A percentile compares a stretch with the other conserved stretches of the same genome.
Conservation (phyloP, 495 filamentous ascomycete species). For the Talaromyces trachyspermus region DNA sequence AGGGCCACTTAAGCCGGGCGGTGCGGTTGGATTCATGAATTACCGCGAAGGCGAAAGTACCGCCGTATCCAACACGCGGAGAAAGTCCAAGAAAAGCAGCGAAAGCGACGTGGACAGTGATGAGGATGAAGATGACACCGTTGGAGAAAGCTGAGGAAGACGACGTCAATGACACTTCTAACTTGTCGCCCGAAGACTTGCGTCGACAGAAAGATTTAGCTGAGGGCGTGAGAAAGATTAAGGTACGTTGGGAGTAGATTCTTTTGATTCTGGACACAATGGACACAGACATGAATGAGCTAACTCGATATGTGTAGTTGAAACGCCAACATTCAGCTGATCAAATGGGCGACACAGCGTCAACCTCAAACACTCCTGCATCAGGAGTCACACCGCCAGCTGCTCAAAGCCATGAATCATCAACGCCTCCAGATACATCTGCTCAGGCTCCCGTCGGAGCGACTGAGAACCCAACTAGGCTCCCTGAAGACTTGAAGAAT, state of each 20-base stretch:
- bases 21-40: conserved; percentile 80
- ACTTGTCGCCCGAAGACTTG: conserved; percentile 71
- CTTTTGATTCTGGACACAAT: too few species aligned
- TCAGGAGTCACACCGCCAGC: conserved; percentile 28
- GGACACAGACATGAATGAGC: conserved; percentile 7
- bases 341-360: conserved; percentile 44
- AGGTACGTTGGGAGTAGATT: conserved; percentile 53
- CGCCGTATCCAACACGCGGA: conserved; percentile 41
- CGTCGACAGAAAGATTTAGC: conserved; percentile 76
- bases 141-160: conserved; percentile 59
- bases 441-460: conserved; percentile 11
- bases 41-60: conserved; percentile 68
- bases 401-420: conserved; percentile 28
- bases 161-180: conserved; percentile 59
- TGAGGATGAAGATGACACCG: conserved; percentile 47
- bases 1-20: conserved; percentile 72
- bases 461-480: conserved; percentile 22
- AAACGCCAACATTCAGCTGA: conserved; percentile 93
- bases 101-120: conserved; percentile 70
- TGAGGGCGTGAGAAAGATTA: conserved; percentile 86
- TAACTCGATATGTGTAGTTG: too few species aligned
- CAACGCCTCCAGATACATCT: conserved; percentile 30
- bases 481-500: conserved; percentile 30
- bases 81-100: conserved; percentile 39
- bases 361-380: conserved; percentile 37